These are phyloP conservation scores for Baudoinia panamericana DNA, from an alignment of 495 filamentous ascomycete genomes.

Conservation along the genomic window DNA sequence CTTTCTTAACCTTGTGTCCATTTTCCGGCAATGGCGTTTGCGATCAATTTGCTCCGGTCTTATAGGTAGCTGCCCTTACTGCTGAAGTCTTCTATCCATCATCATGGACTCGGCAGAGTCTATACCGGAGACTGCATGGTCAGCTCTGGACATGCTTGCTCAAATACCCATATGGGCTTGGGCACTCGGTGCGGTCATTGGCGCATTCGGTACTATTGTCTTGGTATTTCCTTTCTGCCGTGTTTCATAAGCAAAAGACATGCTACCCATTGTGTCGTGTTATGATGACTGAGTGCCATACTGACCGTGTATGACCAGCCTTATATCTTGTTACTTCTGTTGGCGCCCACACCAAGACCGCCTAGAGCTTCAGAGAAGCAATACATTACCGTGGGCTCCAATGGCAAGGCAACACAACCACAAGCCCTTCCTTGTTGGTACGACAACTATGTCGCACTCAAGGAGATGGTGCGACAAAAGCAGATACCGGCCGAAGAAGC, in stretches of 20 bases:
- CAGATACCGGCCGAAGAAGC: constrained; percentile 29
- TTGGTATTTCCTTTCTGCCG: constrained; percentile 16
- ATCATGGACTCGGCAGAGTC: constrained; percentile 17
- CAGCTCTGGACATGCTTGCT: constrained; percentile 7
- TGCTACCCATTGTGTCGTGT: not conserved
- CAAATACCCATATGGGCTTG: constrained; percentile 15
- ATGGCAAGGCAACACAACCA: constrained; percentile 45
- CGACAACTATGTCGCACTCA: constrained; percentile 49
- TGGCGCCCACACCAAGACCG: constrained; percentile 69
- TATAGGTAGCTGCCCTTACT: too few species aligned
- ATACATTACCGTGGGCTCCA: constrained; percentile 60
- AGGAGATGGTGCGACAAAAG: constrained; percentile 32
- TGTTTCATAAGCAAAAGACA: constrained; percentile 7
- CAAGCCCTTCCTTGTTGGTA: constrained; percentile 73
- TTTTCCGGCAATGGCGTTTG: too few species aligned
- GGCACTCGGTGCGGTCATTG: constrained; percentile 4
- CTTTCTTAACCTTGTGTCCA: too few species aligned
- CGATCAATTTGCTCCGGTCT: too few species aligned
- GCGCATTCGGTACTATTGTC: constrained; percentile 11
- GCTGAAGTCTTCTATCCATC: not conserved
- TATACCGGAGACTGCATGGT: constrained; percentile 13
- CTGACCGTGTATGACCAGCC: too few species aligned
- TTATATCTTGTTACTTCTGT: constrained; percentile 54
- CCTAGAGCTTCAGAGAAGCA: constrained; percentile 67
- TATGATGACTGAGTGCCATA: too few species aligned